These are phyloP conservation scores for Escallonia herrerae DNA, from an alignment of 129 eudicot genomes.

Conservation along the genomic window DNA sequence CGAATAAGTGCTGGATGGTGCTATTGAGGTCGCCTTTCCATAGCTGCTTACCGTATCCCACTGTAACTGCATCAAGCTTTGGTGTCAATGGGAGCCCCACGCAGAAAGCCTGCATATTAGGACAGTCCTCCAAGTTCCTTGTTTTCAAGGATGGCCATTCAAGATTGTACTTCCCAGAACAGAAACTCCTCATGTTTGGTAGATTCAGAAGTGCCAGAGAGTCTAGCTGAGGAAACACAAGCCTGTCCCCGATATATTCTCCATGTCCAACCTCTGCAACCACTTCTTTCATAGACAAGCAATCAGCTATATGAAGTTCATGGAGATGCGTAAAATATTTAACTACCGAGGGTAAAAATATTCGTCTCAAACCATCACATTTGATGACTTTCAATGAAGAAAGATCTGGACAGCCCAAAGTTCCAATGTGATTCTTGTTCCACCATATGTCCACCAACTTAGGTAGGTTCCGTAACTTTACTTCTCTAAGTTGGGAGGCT, in stretches of 20 bases:
- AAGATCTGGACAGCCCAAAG: conserved; percentile 7
- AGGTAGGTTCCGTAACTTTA: conserved; percentile 11
- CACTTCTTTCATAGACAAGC: conserved; percentile 14
- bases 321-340: conserved; percentile 11
- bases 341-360: conserved; percentile 6
- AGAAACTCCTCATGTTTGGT: conserved; percentile 17
- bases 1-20: conserved; percentile 19
- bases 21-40: conserved; percentile 20
- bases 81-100: conserved; percentile 11
- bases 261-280: conserved; percentile 3
- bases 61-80: conserved; percentile 17
- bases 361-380: conserved; percentile 5
- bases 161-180: conserved; percentile 1
- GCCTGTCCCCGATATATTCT: conserved; percentile 2
- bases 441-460: conserved; percentile 14
- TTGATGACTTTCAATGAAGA: conserved; percentile 10
- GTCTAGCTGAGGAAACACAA: conserved; percentile 22
- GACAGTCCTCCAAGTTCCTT: conserved; percentile 19
- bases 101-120: conserved; percentile 16
- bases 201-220: conserved; percentile 11
- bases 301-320: conserved; percentile 10
- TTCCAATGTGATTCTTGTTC: conserved; percentile 10
- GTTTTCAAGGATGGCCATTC: conserved; percentile 19
- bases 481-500: conserved; percentile 4
- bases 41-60: conserved; percentile 1